Conservation (phyloP, 2,329 filamentous ascomycete species). For the Penicillium hordei region DNA sequence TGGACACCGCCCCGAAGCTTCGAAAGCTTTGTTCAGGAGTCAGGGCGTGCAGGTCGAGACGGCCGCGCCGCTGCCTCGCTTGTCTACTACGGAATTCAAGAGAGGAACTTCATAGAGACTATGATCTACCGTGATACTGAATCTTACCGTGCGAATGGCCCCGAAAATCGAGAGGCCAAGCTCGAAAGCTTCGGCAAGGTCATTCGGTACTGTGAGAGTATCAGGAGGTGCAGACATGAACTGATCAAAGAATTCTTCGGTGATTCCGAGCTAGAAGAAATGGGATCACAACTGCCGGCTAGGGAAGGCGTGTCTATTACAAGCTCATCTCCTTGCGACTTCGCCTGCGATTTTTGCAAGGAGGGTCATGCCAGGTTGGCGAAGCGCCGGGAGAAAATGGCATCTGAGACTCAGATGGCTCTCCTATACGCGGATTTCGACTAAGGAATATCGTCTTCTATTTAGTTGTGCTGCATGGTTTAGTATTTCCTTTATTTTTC, state of each 20-base stretch:
- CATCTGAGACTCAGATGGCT: constrained; percentile 16
- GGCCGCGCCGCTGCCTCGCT: constrained; percentile 84
- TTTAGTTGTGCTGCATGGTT: background rate
- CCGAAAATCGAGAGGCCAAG: constrained; percentile 45
- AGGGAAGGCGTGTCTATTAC: constrained; percentile 1
- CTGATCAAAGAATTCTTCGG: constrained; percentile 77
- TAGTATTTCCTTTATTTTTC: background rate
- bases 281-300: constrained; percentile 27
- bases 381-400: constrained; percentile 52
- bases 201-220: constrained; percentile 78
- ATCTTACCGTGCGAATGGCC: constrained; percentile 39
- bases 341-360: constrained; percentile 77
- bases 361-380: constrained; percentile 59
- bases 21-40: constrained; percentile 95
- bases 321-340: constrained; percentile 60
- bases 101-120: constrained; percentile 67
- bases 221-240: constrained; percentile 69
- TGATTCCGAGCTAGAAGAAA: constrained; percentile 50
- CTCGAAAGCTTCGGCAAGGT: constrained; percentile 66
- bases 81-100: constrained; percentile 86
- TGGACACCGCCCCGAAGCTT: constrained; percentile 94
- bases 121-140: constrained; percentile 34
- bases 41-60: constrained; percentile 84
- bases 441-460: background rate
- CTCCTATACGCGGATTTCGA: constrained; percentile 7